A percentile compares a stretch with the other conserved stretches of the same genome.
Conservation (phyloP, 331 rosid genomes). For the Arachis monticola region DNA sequence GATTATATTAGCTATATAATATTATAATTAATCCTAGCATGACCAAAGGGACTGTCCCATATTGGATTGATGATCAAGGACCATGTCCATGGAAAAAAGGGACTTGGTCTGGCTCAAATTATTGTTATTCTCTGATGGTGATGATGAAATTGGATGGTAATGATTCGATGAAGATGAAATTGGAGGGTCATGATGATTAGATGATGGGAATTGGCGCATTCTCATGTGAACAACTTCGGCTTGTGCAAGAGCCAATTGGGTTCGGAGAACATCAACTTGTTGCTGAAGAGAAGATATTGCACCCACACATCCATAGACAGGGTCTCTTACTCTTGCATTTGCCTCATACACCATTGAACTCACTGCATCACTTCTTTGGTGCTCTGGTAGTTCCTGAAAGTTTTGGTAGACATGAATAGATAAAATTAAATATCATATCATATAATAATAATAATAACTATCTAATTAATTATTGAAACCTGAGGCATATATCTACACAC, state of each 20-base stretch:
- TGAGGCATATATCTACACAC: neutral
- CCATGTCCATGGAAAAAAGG: constrained; percentile 67
- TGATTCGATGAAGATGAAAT: constrained; percentile 30
- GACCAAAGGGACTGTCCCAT: constrained; percentile 80
- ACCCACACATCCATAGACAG: constrained; percentile 95
- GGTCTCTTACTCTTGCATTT: constrained; percentile 90
- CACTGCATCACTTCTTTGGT: constrained; percentile 89
- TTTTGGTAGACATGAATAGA: neutral
- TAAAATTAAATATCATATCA: no score
- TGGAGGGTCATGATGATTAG: constrained; percentile 25
- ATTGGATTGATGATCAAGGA: constrained; percentile 66
- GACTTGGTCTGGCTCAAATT: constrained; percentile 59
- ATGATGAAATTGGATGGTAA: neutral
- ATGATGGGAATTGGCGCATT: constrained; percentile 50
- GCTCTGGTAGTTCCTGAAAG: constrained; percentile 80
- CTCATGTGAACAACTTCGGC: constrained; percentile 87
- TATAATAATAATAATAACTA: neutral
- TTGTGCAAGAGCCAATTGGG: constrained; percentile 78
- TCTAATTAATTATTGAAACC: neutral
- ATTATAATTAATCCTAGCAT: constrained; percentile 39
- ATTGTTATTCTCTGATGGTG: constrained; percentile 25
- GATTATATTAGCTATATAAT: neutral
- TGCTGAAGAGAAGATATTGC: constrained; percentile 92
- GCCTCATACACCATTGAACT: constrained; percentile 99
- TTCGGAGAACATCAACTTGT: constrained; percentile 79